Percentiles rank a stretch among this genome's conserved stretches.
These are phyloP conservation scores for Abelmoschus esculentus DNA, from an alignment of 345 rosid genomes.

Conservation along the genomic window DNA sequence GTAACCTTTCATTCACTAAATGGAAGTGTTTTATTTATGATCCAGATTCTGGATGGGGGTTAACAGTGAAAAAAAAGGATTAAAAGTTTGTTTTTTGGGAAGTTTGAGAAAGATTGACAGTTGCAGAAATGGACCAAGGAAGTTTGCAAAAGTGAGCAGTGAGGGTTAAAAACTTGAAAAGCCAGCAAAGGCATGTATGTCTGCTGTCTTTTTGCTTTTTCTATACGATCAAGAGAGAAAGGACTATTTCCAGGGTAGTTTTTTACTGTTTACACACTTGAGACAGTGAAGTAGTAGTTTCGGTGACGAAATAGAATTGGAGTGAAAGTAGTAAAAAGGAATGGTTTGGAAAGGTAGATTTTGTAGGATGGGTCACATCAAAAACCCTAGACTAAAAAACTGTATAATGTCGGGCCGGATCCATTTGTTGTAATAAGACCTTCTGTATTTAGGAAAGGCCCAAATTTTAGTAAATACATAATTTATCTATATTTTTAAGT, in stretches of 20 bases:
- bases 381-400: not conserved
- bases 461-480: not conserved
- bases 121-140: not conserved
- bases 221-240: not conserved
- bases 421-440: not conserved
- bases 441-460: not conserved
- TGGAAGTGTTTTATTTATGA: not conserved
- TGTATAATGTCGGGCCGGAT: not conserved
- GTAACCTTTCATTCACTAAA: not conserved
- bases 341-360: not conserved
- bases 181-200: not conserved
- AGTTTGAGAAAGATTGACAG: slow-evolving; percentile 13
- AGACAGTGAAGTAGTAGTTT: not conserved
- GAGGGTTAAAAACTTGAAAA: not conserved
- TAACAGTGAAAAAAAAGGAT: not conserved
- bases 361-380: not conserved
- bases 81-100: not conserved
- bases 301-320: not conserved
- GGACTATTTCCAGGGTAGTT: not conserved
- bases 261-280: slow-evolving; percentile 1
- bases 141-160: slow-evolving; percentile 6
- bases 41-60: not conserved
- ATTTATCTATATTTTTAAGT: too few relatives aligned
- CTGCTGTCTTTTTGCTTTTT: not conserved
- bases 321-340: not conserved